These are phyloP conservation scores for Pseudoperonospora humuli DNA, from an alignment of 352 stramenopile species.

Conservation along the genomic window DNA sequence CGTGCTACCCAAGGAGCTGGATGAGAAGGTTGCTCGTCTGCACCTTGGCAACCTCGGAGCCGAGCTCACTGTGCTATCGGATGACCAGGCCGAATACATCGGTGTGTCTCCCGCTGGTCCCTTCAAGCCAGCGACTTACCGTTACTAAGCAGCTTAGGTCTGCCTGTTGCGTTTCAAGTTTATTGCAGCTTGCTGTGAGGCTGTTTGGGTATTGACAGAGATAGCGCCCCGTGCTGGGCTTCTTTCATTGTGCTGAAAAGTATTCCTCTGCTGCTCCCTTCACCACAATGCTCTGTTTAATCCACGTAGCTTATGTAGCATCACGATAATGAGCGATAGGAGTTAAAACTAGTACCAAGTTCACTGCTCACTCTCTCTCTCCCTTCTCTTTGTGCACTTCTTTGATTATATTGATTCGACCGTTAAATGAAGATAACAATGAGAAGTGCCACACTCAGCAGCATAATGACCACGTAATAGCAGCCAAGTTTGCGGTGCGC, in stretches of 20 bases:
- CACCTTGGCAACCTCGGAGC: constrained; percentile 94
- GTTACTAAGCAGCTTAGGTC: constrained; percentile 86
- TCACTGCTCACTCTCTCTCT: no score
- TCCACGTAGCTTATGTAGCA: constrained; percentile 7
- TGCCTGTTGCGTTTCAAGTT: constrained; percentile 4
- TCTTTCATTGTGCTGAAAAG: constrained; percentile 33
- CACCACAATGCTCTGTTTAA: constrained; percentile 28
- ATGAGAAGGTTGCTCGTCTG: constrained; percentile 98
- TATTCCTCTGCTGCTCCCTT: constrained; percentile 14
- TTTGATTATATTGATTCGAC: no score
- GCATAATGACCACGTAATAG: constrained; percentile 56
- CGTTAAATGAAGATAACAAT: constrained; percentile 50
- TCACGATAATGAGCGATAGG: constrained; percentile 4
- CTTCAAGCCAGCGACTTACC: constrained; percentile 97
- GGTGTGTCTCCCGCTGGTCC: constrained; percentile 89
- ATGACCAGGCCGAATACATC: constrained; percentile 98
- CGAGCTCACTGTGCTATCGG: constrained; percentile 91
- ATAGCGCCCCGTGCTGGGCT: constrained; percentile 7
- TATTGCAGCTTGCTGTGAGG: constrained; percentile 3
- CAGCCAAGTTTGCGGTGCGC: constrained; percentile 38
- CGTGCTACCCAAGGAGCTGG: constrained; percentile 96
- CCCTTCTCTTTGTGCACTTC: no score
- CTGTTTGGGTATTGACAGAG: constrained; percentile 16
- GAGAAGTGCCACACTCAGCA: constrained; percentile 39
- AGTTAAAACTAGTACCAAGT: constrained; percentile 16